phyloP scores from a whole-genome alignment of 495 filamentous ascomycete genomes.

The Penicillium alfredii region DNA sequence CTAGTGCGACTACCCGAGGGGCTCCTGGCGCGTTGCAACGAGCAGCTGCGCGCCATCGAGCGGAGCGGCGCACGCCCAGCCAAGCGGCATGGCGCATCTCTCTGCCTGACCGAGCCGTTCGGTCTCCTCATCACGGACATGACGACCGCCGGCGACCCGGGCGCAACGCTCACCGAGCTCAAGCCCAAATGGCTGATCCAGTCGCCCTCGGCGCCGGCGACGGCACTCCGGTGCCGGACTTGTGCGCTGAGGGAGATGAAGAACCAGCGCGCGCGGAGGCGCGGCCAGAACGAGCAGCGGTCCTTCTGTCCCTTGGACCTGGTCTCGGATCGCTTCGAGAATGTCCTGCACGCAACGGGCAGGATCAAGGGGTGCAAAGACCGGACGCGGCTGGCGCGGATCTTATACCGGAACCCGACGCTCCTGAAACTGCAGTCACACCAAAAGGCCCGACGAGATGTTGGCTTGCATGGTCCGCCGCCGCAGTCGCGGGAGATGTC shows the following conservation, averaged over 20 bases:
- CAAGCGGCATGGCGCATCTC: constrained; percentile 50
- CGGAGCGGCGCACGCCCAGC: constrained; percentile 27
- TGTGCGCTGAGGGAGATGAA: constrained; percentile 70
- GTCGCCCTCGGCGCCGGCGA: constrained; percentile 66
- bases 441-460: constrained; percentile 30
- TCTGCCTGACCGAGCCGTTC: constrained; percentile 51
- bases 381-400: constrained; percentile 27
- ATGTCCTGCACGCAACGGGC: constrained; percentile 33
- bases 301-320: constrained; percentile 57
- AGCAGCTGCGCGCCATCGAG: constrained; percentile 37
- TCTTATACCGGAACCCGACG: constrained; percentile 33
- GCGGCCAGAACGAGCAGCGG: constrained; percentile 20
- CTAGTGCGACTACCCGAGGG: constrained; percentile 47
- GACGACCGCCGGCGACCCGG: constrained; percentile 45
- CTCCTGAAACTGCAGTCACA: constrained; percentile 29
- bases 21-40: constrained; percentile 47
- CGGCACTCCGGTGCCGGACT: constrained; percentile 69
- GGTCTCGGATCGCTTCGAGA: constrained; percentile 33
- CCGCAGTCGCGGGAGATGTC: constrained; percentile 30
- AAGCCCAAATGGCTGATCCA: constrained; percentile 95
- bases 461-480: constrained; percentile 34
- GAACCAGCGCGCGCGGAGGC: constrained; percentile 24
- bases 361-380: constrained; percentile 36
- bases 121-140: constrained; percentile 80
- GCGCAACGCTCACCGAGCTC: constrained; percentile 60